phyloP scores from a whole-genome alignment of 768 basidiomycete genomes.

The Termitomyces heimii region DNA sequence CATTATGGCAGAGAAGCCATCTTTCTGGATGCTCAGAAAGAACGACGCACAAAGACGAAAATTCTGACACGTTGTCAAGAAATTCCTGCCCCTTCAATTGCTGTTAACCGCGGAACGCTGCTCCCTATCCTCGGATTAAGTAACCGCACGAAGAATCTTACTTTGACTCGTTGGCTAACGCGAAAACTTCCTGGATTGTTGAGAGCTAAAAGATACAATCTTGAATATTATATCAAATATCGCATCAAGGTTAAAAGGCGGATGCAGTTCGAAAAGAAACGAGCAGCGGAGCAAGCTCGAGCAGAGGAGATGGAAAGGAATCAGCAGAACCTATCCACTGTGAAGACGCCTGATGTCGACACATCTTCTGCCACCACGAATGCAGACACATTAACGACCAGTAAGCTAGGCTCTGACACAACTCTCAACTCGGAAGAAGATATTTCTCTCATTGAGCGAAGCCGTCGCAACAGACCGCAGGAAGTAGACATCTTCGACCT shows the following conservation, averaged over 20 bases:
- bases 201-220: conserved; percentile 41
- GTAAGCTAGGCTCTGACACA: neutral
- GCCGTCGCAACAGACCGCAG: conserved; percentile 6
- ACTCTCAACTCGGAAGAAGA: neutral
- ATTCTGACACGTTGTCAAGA: conserved; percentile 22
- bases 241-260: conserved; percentile 19
- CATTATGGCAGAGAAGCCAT: conserved; percentile 61
- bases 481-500: conserved; percentile 26
- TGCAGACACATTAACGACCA: neutral
- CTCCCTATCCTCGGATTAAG: conserved; percentile 52
- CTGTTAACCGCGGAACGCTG: conserved; percentile 50
- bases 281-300: conserved; percentile 11
- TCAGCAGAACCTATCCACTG: neutral
- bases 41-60: conserved; percentile 24
- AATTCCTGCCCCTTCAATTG: conserved; percentile 44
- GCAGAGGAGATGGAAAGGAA: neutral
- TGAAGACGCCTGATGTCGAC: neutral
- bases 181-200: conserved; percentile 40
- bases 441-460: conserved; percentile 2
- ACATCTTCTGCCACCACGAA: neutral
- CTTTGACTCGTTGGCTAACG: conserved; percentile 54
- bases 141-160: conserved; percentile 53
- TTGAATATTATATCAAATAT: conserved; percentile 34
- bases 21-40: conserved; percentile 32
- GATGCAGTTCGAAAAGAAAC: conserved; percentile 11